phyloP scores from a whole-genome alignment of 2,329 filamentous ascomycete genomes.

The Colletotrichum lentis region DNA sequence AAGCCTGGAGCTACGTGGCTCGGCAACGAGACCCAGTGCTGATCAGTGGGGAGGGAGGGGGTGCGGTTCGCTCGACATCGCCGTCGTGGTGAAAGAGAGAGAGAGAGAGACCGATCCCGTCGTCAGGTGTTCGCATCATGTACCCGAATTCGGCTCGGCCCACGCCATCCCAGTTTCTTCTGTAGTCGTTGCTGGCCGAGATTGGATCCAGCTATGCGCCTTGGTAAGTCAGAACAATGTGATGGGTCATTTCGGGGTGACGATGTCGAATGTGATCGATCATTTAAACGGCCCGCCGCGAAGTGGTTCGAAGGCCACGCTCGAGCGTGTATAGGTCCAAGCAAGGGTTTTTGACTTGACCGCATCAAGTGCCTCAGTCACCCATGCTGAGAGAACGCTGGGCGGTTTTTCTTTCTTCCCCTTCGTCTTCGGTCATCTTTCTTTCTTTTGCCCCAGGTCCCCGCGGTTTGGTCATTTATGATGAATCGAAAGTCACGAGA shows the following conservation, averaged over 20 bases:
- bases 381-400: too few species aligned
- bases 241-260: constrained; percentile 21
- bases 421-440: too few species aligned
- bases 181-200: background rate
- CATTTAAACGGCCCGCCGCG: background rate
- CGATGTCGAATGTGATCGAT: background rate
- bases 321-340: background rate
- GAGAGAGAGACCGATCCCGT: background rate
- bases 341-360: background rate
- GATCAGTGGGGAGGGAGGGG: background rate
- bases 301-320: too few species aligned
- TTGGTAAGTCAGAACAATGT: constrained; percentile 21
- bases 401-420: too few species aligned
- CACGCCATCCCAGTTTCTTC: constrained; percentile 6
- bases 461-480: constrained; percentile 24
- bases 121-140: background rate
- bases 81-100: background rate
- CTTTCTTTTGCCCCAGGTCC: constrained; percentile 11
- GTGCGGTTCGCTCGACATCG: background rate
- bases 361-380: background rate
- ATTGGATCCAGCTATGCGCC: background rate
- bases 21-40: background rate
- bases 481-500: constrained; percentile 22
- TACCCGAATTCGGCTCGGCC: constrained; percentile 1
- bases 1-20: background rate